Base-by-base conservation (phyloP, 257 asterid genomes). In the Forsythia suspensa region DNA sequence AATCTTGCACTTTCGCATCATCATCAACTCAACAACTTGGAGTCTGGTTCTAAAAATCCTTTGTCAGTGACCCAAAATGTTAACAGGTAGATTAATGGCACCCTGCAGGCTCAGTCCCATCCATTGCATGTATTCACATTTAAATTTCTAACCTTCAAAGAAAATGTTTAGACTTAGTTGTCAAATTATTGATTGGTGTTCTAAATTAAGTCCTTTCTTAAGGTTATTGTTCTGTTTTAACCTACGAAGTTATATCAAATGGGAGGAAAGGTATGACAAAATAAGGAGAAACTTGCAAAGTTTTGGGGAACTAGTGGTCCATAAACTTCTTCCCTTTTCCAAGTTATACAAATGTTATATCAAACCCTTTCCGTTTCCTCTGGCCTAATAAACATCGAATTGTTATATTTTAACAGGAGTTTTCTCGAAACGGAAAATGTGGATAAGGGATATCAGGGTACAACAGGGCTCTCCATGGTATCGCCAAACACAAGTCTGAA, bases 1-100 rank as follows among this genome's bases (percentile, higher is more conserved):
- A 43, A 59, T 65, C 86, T 80, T 15, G 77, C 82, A 82, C 86
- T 85, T 74, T 74, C 89, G 12, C 86, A 85, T 24, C 84, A 76
- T 66, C 89, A 79, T 42, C 87, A 84, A 67, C 82, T 80, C 71
- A 80, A 59, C 73, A 81, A 78, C 76, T 74, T 77, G 86, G 90
- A 79, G 81, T 57, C 79, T 43, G 83, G 78, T 75, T 71, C 82
- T 21, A 73, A 71, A 72, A 70, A 43, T 57, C 80, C 76, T 48
- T 77, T 77, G 40, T 76, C 91, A 24, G 70, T 85, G 48, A 69
- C 88, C 42, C 83, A 86, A 73, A 82, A 82, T 37, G 48, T 68
- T 21, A 85, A 73, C 79, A 90, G 97, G 97, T 91, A 74, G 78
- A 80, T 51, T 7, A 29, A 51, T 69, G 20, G 34, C 36, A 65